Evolutionary conservation across 305 asterid genomes (phyloP).

Genomic region (Fraxinus platypoda): DNA sequence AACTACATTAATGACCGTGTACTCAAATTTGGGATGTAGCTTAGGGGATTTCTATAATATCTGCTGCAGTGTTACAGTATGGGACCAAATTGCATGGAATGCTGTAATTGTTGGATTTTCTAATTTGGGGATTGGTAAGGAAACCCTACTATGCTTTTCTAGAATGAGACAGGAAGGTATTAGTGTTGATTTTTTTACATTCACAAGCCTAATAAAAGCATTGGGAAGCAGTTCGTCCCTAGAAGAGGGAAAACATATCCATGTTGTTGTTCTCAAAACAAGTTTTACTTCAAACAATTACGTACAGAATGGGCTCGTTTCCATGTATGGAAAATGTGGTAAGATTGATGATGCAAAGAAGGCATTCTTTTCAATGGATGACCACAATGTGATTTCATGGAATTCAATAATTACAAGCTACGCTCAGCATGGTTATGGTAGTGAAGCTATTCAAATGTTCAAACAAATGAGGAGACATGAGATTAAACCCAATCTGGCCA

Average conservation of each 20-base stretch:
- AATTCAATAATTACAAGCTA: conserved; percentile 55
- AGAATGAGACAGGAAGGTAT: conserved; percentile 43
- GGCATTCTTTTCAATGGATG: conserved; percentile 49
- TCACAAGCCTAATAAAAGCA: conserved; percentile 52
- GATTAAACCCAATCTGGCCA: conserved; percentile 48
- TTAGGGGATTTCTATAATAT: conserved; percentile 35
- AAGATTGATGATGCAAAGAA: conserved; percentile 40
- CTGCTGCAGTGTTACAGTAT: conserved; percentile 30
- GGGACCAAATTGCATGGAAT: conserved; percentile 69
- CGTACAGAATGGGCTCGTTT: conserved; percentile 53
- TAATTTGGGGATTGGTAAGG: conserved; percentile 43
- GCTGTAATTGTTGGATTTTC: conserved; percentile 60
- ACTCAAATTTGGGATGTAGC: conserved; percentile 48
- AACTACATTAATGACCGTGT: conserved; percentile 42
- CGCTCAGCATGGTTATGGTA: conserved; percentile 57
- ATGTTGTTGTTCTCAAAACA: conserved; percentile 45
- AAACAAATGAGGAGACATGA: conserved; percentile 48
- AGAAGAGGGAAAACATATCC: conserved; percentile 50
- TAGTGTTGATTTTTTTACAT: conserved; percentile 41
- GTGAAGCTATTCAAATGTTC: conserved; percentile 46
- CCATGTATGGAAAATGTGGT: conserved; percentile 72
- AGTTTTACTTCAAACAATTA: conserved; percentile 29
- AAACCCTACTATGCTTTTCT: conserved; percentile 44
- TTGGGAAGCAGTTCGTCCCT: conserved; percentile 48
- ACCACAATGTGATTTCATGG: conserved; percentile 60